Conservation (phyloP, 306 rosid genomes). For the Cajanus cajan region DNA sequence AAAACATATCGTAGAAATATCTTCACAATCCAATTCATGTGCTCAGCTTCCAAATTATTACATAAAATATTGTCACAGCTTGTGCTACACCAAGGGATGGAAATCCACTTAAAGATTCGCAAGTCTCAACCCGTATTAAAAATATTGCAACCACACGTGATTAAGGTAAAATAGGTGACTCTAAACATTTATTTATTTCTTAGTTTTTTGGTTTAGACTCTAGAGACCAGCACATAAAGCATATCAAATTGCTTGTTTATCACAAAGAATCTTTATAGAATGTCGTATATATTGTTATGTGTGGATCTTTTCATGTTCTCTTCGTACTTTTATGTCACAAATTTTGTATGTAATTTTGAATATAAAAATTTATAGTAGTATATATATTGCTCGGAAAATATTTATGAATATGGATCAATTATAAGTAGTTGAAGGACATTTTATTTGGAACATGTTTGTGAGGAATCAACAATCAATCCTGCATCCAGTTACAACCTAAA, state of each 20-base stretch:
- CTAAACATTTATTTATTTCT: background rate
- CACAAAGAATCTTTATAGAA: conserved; percentile 23
- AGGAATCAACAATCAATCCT: background rate
- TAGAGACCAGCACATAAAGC: background rate
- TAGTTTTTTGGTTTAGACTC: background rate
- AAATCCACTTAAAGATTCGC: conserved; percentile 42
- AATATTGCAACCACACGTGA: conserved; percentile 44
- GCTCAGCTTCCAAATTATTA: conserved; percentile 42
- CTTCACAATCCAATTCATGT: conserved; percentile 39
- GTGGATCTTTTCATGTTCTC: conserved; percentile 9
- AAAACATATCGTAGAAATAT: background rate
- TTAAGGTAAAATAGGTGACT: conserved; percentile 13
- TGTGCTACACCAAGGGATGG: conserved; percentile 30
- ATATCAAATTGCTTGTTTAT: conserved; percentile 14
- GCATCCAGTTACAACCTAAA: background rate
- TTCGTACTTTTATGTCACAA: background rate
- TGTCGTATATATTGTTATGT: conserved; percentile 22
- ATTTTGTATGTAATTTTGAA: background rate
- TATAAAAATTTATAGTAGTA: background rate
- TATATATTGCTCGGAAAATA: background rate
- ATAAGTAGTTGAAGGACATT: background rate
- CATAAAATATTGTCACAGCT: conserved; percentile 25
- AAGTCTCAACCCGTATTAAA: background rate
- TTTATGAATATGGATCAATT: background rate
- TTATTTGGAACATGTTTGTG: background rate